A percentile compares a stretch with the other conserved stretches of the same genome.
Conservation (phyloP, 2,329 filamentous ascomycete species). For the Aspergillus arachidicola region DNA sequence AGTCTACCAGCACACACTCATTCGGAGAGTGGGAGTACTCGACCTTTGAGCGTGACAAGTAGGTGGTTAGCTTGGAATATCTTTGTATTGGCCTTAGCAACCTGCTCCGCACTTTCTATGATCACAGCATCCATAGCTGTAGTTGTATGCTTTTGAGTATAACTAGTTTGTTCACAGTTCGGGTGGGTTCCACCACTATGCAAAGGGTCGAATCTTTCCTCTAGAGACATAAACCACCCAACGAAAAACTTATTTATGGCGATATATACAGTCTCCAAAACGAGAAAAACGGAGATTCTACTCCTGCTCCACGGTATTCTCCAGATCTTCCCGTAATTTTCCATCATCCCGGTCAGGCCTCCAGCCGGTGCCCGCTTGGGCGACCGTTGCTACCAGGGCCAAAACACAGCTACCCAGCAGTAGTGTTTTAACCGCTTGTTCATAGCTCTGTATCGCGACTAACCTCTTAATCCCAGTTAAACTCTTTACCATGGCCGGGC, state of each 20-base stretch:
- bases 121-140: background rate
- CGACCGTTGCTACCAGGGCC: slow-evolving; percentile 50
- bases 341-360: slow-evolving; percentile 28
- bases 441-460: slow-evolving; percentile 58
- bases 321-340: slow-evolving; percentile 7
- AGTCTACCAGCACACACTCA: background rate
- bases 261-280: background rate
- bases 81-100: background rate
- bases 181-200: background rate
- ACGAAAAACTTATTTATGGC: background rate
- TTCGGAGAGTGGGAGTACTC: background rate
- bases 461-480: slow-evolving; percentile 53
- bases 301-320: background rate
- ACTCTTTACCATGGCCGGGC: slow-evolving; percentile 56
- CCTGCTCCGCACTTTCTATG: background rate
- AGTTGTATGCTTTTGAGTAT: background rate
- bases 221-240: background rate
- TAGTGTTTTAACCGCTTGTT: slow-evolving; percentile 55
- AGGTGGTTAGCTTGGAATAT: background rate
- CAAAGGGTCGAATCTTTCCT: background rate
- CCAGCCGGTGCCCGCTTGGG: slow-evolving; percentile 65
- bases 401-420: slow-evolving; percentile 56
- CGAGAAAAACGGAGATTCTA: background rate
- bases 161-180: background rate
- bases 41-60: no score